Conservation (phyloP, 2,329 filamentous ascomycete species). For the Aspergillus ochraceoroseus region DNA sequence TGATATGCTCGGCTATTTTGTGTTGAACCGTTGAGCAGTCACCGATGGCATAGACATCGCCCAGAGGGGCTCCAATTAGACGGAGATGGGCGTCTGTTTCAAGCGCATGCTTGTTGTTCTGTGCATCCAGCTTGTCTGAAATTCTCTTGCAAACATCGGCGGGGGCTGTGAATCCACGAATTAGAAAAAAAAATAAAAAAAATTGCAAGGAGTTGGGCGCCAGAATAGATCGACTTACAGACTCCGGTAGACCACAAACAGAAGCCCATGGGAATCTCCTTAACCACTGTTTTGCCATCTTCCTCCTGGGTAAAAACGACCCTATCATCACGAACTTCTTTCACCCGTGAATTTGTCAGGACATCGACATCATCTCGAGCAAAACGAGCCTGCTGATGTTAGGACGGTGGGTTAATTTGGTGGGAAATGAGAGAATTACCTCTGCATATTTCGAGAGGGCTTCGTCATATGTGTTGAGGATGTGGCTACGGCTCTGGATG, state of each 20-base stretch:
- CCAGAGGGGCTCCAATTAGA: conserved; percentile 78
- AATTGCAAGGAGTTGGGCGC: too few relatives aligned
- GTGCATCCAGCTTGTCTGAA: conserved; percentile 67
- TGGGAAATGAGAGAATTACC: conserved; percentile 28
- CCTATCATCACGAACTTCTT: conserved; percentile 75
- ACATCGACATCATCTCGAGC: conserved; percentile 87
- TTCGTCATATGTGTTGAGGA: conserved; percentile 97
- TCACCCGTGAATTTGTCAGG: conserved; percentile 86
- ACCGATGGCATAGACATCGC: conserved; percentile 93
- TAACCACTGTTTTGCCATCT: conserved; percentile 69
- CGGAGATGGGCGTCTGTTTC: conserved; percentile 94
- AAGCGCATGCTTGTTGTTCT: conserved; percentile 84
- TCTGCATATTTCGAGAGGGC: conserved; percentile 89
- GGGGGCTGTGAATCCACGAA: conserved; percentile 51
- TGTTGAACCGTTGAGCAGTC: conserved; percentile 97
- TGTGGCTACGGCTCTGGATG: conserved; percentile 90
- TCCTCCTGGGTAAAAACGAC: conserved; percentile 87
- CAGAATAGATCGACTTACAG: conserved; percentile 33
- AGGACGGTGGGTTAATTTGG: conserved; percentile 1
- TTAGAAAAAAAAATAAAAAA: conserved; percentile 11
- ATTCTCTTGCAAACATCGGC: conserved; percentile 73
- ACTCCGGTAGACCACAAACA: conserved; percentile 98
- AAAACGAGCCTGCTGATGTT: conserved; percentile 59
- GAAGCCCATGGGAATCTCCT: conserved; percentile 93
- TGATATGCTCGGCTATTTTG: conserved; percentile 86